Evolutionary conservation across 179 eudicot species (phyloP), one percentile per base, ranked within the genome.

Genomic region (Vitellaria paradoxa): DNA sequence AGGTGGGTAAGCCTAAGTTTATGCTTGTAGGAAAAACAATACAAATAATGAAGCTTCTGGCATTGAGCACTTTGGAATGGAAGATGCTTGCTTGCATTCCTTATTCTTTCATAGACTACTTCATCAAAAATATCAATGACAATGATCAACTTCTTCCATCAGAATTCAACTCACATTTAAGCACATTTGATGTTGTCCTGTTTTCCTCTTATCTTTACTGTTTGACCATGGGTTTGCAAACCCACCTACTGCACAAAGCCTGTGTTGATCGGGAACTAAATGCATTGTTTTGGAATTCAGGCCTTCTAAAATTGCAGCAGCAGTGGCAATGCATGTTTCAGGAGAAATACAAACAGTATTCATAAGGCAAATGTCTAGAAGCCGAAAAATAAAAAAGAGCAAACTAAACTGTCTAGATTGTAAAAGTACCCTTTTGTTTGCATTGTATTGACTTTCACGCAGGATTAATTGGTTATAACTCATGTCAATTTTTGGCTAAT

Each of bases 11-110:
- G 47, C 88, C 95, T 21, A 83, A 87, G 74, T 91, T 24, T 82
- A 73, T 90, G 76, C 93, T 93, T 86, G 94, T 90, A 79, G 92
- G 82, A 2, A 93, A 86, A 87, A 89, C 93, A n/a, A 90, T 95
- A 74, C 91, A 82, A 74, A 91, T 87, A 83, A 91, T 91, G 99
- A 97, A 93, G 84, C 86, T 93, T 65, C 42, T 93, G 67, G 89
- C 91, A 76, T 76, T 91, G 78, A 85, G 77, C 77, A 84, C 86
- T 24, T 85, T 95, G 82, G 75, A 88, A 1, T 95, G 99, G 97
- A 88, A 81, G 77, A 83, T 93, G 87, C 83, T 82, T 76, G 84
- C 93, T 64, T 65, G 85, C 46, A 91, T 97, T 40, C 92, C 99
- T 11, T 91, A 83, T 82, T 83, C 92, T 17, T 93, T 86, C 84